A percentile compares a stretch with the other conserved stretches of the same genome.
Conservation (phyloP, 129 eudicot species). For the Centrapalus pauciflorus region DNA sequence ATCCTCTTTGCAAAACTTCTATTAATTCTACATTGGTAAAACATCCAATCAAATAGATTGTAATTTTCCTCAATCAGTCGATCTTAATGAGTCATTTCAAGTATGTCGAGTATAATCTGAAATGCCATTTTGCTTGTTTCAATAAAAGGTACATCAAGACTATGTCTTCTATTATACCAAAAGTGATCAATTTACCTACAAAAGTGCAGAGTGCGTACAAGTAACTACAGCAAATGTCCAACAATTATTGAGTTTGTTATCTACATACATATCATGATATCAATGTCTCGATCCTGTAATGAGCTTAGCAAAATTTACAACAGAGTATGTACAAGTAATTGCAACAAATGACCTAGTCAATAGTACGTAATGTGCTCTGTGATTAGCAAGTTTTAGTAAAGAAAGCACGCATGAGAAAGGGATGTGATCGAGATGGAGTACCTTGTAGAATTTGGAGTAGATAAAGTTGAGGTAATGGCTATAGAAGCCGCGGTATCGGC, state of each 20-base stretch:
- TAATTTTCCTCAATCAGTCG: too few species aligned
- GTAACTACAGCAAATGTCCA: too few species aligned
- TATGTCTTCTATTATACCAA: too few species aligned
- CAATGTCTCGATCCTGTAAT: background rate
- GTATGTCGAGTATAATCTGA: too few species aligned
- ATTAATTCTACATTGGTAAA: background rate
- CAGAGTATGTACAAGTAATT: background rate
- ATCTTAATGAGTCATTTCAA: too few species aligned
- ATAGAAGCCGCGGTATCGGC: constrained; percentile 23
- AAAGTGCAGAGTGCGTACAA: too few species aligned
- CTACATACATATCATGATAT: background rate
- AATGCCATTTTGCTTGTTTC: too few species aligned
- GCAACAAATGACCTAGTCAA: background rate
- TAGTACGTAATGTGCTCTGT: background rate
- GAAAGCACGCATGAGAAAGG: background rate
- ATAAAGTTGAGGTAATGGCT: constrained; percentile 19
- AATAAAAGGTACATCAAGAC: too few species aligned
- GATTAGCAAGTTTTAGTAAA: too few species aligned
- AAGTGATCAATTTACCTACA: too few species aligned
- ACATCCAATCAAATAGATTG: background rate
- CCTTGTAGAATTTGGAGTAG: constrained; percentile 33
- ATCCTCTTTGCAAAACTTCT: background rate
- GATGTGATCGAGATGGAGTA: constrained; percentile 18
- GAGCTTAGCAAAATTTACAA: background rate
- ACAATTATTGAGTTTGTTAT: background rate